Evolutionary conservation across 306 rosid genomes (phyloP).

Genomic region (Cucurbita pepo): DNA sequence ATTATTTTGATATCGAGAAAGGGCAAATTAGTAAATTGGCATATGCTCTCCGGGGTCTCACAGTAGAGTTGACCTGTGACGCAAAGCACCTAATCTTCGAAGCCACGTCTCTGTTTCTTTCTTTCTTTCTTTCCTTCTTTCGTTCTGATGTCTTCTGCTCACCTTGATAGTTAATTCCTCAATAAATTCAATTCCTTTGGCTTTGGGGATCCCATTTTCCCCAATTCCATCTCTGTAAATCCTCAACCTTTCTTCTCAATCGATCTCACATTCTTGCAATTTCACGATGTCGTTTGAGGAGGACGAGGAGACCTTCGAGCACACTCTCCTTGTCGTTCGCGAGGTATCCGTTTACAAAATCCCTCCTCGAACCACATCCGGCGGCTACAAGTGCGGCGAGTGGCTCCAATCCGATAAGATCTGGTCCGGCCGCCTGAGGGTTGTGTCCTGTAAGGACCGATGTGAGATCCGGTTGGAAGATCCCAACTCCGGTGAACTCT

Average conservation of each 20-base stretch:
- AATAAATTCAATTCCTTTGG: constrained; percentile 6
- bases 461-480: constrained; percentile 99
- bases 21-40: background rate
- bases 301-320: constrained; percentile 81
- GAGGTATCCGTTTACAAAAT: constrained; percentile 93
- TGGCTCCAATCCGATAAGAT: constrained; percentile 98
- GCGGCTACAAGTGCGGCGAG: constrained; percentile 98
- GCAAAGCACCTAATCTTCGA: constrained; percentile 14
- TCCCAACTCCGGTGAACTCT: constrained; percentile 73
- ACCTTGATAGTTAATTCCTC: constrained; percentile 13
- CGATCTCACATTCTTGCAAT: background rate
- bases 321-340: constrained; percentile 91
- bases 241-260: background rate
- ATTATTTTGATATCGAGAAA: background rate
- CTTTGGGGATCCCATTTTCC: background rate
- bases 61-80: constrained; percentile 19
- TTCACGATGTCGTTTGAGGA: constrained; percentile 74
- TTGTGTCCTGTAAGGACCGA: constrained; percentile 73
- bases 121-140: background rate
- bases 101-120: constrained; percentile 18
- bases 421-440: constrained; percentile 94
- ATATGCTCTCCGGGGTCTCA: background rate
- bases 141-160: constrained; percentile 16
- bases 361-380: constrained; percentile 80
- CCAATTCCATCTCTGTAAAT: background rate